A percentile compares a stretch with the other conserved stretches of the same genome.
phyloP scores from a whole-genome alignment of 2,329 filamentous ascomycete genomes.

The Cyphellophora attinorum region DNA sequence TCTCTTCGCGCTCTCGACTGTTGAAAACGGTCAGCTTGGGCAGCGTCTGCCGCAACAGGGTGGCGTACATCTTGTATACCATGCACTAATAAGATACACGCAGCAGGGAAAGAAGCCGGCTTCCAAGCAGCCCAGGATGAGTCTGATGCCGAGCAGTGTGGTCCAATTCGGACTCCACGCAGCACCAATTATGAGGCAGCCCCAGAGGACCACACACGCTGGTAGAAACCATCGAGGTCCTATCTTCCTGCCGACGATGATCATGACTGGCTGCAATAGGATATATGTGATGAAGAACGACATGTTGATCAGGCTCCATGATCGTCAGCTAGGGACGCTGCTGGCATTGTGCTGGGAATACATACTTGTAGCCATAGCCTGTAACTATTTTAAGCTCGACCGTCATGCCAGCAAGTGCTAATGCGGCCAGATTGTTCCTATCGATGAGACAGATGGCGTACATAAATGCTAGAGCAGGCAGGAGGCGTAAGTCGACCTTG shows the following conservation, averaged over 20 bases:
- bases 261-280: slow-evolving; percentile 61
- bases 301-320: slow-evolving; percentile 47
- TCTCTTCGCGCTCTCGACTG: slow-evolving; percentile 7
- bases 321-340: slow-evolving; percentile 18
- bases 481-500: too few species aligned
- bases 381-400: slow-evolving; percentile 21
- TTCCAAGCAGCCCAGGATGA: slow-evolving; percentile 21
- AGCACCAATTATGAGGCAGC: slow-evolving; percentile 25
- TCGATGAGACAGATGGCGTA: slow-evolving; percentile 74
- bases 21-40: too few species aligned
- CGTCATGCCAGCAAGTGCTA: slow-evolving; percentile 54
- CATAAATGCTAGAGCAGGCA: slow-evolving; percentile 51
- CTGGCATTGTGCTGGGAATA: too few species aligned
- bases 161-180: slow-evolving; percentile 20
- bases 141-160: slow-evolving; percentile 17
- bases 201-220: slow-evolving; percentile 25
- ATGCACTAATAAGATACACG: slow-evolving; percentile 11
- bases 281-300: slow-evolving; percentile 67
- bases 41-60: too few species aligned
- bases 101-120: slow-evolving; percentile 21
- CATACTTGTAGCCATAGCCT: slow-evolving; percentile 18
- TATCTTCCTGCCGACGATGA: slow-evolving; percentile 55
- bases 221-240: slow-evolving; percentile 32
- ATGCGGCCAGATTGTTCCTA: slow-evolving; percentile 64
- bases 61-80: slow-evolving; percentile 14